Base-by-base conservation (phyloP, 2,329 filamentous ascomycete species). In the Teratosphaeria viscida region DNA sequence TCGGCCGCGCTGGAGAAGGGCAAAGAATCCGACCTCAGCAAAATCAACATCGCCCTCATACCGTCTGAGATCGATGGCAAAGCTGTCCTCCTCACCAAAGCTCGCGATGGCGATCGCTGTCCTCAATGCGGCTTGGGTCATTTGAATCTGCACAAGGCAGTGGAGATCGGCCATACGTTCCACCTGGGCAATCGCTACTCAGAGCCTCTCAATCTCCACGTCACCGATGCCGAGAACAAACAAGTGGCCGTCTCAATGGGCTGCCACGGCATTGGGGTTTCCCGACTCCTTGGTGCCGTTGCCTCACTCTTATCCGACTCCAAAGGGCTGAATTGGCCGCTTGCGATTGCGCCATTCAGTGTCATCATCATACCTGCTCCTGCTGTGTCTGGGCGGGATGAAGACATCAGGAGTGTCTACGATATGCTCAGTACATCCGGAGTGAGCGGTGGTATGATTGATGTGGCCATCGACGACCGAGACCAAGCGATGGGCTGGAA, bases 151-250 rank as follows among this genome's bases (percentile, higher is more conserved):
- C 81, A 87, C 60, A 86, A 82, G 62, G 89, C 91, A 7, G 86
- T 97, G 56, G 94, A 99, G 74, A 81, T 97, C 16, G 94, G 90
- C 0, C 94, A 99, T 73, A 97, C 94, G 0, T 99, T 99, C 75
- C 86, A 95, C 72, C 85, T 99, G 1, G 92, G 92, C 11, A 92
- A 89, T 1, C 84, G 92, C 34, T 99, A 99, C 76, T 92, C 88
- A 27, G 79, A 83, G 23, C 87, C 90, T 0, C 79, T 99, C 0
- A 77, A 81, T 7, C 88, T 89, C 1, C 79, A 75, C 0, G 81
- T 94, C 2, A 66, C 70, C n/a, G 62, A 68, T 54, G 66, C 64
- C n/a, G 70, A 65, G 29, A 69, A 72, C 34, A 64, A 74, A 16
- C 72, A 72, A 8, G 78, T 84, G 0, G 79, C 85, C 0, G 81